Evolutionary conservation across 140 eudicot species (phyloP).

Genomic region (Bidens hawaiensis): DNA sequence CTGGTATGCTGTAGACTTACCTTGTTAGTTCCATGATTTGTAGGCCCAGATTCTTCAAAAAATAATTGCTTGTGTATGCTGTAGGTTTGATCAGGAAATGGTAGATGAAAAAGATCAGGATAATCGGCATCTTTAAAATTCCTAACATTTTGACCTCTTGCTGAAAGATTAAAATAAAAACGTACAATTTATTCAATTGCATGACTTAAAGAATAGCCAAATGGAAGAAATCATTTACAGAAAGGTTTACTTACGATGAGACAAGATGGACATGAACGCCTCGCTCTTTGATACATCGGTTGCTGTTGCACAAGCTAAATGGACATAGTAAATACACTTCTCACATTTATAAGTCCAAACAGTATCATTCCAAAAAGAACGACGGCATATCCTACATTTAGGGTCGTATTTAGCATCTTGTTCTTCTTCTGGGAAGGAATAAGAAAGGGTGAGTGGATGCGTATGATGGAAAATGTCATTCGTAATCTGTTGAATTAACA

Average conservation of each 20-base stretch:
- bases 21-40: no score
- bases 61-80: not conserved
- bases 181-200: not conserved
- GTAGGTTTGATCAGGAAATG: not conserved
- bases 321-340: not conserved
- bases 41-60: not conserved
- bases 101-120: slow-evolving; percentile 5
- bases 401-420: not conserved
- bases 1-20: not conserved
- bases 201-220: no score
- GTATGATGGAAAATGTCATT: not conserved
- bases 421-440: not conserved
- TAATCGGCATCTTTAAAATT: not conserved
- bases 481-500: not conserved
- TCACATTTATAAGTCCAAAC: not conserved
- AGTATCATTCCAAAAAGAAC: not conserved
- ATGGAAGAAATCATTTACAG: not conserved
- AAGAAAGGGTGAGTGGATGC: not conserved
- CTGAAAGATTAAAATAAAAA: not conserved
- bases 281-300: no score
- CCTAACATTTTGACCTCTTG: not conserved
- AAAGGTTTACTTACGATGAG: not conserved
- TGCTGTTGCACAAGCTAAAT: not conserved
- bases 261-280: no score
- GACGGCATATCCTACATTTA: not conserved